phyloP scores from a whole-genome alignment of 78 protist species.

The Dictyostelium discoideum region DNA sequence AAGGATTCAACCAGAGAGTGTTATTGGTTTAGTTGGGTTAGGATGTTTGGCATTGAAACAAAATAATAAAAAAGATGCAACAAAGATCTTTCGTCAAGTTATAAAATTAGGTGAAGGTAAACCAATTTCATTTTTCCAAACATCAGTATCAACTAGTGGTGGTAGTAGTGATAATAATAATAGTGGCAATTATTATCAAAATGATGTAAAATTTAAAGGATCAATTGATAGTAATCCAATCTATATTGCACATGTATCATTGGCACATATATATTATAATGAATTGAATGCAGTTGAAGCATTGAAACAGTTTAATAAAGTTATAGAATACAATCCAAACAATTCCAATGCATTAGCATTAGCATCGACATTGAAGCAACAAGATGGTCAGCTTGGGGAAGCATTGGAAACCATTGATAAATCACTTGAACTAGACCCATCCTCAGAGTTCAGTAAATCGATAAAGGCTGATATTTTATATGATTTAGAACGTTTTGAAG shows the following conservation, averaged over 20 bases:
- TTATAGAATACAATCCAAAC: background rate
- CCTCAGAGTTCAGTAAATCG: background rate
- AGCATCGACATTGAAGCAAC: background rate
- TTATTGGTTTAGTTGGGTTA: constrained; percentile 14
- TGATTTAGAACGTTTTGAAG: constrained; percentile 18
- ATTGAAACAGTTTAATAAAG: background rate
- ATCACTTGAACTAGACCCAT: background rate
- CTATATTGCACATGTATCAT: constrained; percentile 23
- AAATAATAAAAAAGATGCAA: constrained; percentile 3
- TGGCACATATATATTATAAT: background rate
- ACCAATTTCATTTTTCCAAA: background rate
- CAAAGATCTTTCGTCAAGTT: constrained; percentile 4
- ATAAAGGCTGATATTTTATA: constrained; percentile 12
- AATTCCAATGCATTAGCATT: background rate
- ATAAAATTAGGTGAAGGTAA: background rate
- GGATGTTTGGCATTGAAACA: constrained; percentile 63
- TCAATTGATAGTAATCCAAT: constrained; percentile 30
- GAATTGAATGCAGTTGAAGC: background rate
- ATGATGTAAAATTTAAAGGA: background rate
- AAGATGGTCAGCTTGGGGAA: background rate
- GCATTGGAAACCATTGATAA: background rate
- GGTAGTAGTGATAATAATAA: too few relatives aligned
- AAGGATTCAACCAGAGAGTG: constrained; percentile 1
- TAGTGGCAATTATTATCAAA: too few relatives aligned
- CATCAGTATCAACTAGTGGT: background rate